Conservation (phyloP, 768 basidiomycete genomes). For the Suillus bovinus region DNA sequence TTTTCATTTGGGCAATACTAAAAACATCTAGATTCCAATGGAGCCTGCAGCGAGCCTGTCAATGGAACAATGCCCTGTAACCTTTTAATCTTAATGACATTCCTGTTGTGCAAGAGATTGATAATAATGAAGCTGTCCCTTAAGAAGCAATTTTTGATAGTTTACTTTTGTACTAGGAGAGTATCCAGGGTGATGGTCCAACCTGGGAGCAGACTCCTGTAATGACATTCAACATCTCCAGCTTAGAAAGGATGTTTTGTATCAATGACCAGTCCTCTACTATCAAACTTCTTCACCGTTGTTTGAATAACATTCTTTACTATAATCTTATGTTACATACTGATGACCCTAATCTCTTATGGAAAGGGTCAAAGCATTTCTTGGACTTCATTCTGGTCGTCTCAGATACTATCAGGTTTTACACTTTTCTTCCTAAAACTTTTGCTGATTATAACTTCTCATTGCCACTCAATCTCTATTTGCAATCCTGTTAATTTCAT, state of each 20-base stretch:
- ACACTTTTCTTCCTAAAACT: background rate
- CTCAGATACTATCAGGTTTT: rapidly evolving
- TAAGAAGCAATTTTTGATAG: background rate
- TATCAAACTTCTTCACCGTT: background rate
- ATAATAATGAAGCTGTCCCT: background rate
- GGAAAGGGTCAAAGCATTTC: background rate
- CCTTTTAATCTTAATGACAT: background rate
- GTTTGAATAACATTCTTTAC: background rate
- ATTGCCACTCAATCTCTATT: background rate
- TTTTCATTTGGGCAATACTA: too few species aligned
- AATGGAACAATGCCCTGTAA: too few species aligned
- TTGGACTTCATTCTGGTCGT: background rate
- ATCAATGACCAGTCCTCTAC: background rate
- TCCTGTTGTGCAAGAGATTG: background rate
- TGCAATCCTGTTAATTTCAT: background rate
- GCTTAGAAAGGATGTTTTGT: background rate
- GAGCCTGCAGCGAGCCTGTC: too few species aligned
- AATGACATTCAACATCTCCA: background rate
- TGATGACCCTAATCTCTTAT: background rate
- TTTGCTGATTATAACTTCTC: background rate
- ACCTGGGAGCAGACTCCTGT: background rate
- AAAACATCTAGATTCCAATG: too few species aligned
- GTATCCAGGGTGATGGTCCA: background rate
- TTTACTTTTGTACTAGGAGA: background rate
- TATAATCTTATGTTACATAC: background rate